Evolutionary conservation across 148 eudicot genomes (phyloP).

Genomic region (Nepenthes gracilis): DNA sequence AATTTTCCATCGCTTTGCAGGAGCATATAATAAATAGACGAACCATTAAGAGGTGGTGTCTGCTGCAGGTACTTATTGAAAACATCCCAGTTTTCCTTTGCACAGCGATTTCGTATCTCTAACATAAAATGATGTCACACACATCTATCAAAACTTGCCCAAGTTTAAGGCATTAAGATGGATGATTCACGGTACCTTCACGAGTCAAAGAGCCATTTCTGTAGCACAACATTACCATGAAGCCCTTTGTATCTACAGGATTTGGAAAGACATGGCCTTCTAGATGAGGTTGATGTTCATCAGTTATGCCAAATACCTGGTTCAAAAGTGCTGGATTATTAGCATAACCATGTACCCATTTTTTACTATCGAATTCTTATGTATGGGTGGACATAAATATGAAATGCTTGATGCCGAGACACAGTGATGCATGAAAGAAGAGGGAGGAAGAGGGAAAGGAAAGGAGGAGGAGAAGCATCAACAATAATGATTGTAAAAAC

Average conservation of each 20-base stretch:
- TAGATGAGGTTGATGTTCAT: slow-evolving; percentile 59
- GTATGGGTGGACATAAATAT: no score
- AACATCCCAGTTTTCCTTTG: slow-evolving; percentile 70
- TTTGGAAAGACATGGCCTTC: slow-evolving; percentile 96
- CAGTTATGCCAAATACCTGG: slow-evolving; percentile 81
- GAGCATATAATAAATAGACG: background rate
- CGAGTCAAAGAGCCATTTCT: slow-evolving; percentile 93
- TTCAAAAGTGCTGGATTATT: background rate
- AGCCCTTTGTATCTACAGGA: slow-evolving; percentile 76
- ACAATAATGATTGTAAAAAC: no score
- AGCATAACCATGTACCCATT: background rate
- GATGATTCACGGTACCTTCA: slow-evolving; percentile 40
- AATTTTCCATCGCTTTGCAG: background rate
- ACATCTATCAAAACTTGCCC: no score
- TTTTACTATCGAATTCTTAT: background rate
- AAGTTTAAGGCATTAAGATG: background rate
- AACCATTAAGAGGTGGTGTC: slow-evolving; percentile 82
- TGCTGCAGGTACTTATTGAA: slow-evolving; percentile 54
- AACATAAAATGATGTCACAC: slow-evolving; percentile 7
- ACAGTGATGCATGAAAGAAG: background rate
- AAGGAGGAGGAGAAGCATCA: no score
- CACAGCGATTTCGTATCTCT: slow-evolving; percentile 69
- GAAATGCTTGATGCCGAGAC: no score
- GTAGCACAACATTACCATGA: slow-evolving; percentile 88
- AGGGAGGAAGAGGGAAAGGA: background rate